These are phyloP conservation scores for Cyathus striatus DNA, from an alignment of 768 basidiomycete species.

Conservation along the genomic window DNA sequence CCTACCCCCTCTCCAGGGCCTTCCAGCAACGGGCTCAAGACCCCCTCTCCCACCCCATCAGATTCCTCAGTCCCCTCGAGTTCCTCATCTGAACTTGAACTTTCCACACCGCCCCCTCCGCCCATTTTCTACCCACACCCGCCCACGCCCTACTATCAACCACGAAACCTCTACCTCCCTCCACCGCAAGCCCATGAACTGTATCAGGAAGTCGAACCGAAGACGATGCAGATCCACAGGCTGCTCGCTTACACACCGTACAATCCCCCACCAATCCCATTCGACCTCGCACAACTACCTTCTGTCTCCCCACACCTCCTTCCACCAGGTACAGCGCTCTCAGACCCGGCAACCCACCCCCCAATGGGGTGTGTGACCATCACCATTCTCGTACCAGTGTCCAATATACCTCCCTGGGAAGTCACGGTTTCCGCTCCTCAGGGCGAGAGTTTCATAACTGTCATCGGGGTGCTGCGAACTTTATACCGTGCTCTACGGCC, in stretches of 20 bases:
- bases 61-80: conserved; percentile 31
- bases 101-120: conserved; percentile 30
- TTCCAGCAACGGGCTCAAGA: too few relatives aligned
- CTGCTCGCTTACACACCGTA: conserved; percentile 33
- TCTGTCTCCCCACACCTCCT: conserved; percentile 17
- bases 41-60: conserved; percentile 33
- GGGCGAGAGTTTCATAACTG: conserved; percentile 28
- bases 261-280: conserved; percentile 25
- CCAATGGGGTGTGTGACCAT: conserved; percentile 29
- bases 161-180: conserved; percentile 13
- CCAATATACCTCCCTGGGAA: conserved; percentile 20
- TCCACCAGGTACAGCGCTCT: conserved; percentile 25
- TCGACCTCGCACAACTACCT: conserved; percentile 32
- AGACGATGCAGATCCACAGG: conserved; percentile 35
- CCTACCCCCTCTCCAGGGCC: conserved; percentile 21
- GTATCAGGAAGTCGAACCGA: conserved; percentile 13
- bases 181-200: conserved; percentile 14
- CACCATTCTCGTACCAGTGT: conserved; percentile 23
- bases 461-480: conserved; percentile 44
- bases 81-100: conserved; percentile 23
- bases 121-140: conserved; percentile 19
- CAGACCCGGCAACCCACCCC: conserved; percentile 37
- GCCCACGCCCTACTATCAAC: conserved; percentile 29
- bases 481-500: conserved; percentile 44
- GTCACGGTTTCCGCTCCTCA: conserved; percentile 24